Conservation (phyloP, 345 rosid species). For the Dimocarpus longan region DNA sequence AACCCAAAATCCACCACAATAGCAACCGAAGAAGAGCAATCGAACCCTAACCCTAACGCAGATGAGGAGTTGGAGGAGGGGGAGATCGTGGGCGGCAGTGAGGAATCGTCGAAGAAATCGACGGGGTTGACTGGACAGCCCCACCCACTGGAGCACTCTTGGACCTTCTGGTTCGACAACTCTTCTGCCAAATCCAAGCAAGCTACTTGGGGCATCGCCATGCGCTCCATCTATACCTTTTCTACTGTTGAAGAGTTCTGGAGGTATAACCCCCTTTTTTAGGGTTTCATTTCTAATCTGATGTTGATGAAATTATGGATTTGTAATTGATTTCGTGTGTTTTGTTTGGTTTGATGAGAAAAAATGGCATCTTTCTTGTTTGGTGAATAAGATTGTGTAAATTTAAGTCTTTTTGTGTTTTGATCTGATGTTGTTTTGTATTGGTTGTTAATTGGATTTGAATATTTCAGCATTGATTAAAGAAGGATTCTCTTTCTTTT, state of each 20-base stretch:
- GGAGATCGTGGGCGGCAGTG: conserved; percentile 46
- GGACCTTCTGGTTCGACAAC: conserved; percentile 96
- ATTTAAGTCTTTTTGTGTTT: background rate
- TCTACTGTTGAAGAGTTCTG: conserved; percentile 79
- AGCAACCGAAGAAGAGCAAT: conserved; percentile 25
- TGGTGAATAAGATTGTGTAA: background rate
- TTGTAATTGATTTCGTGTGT: background rate
- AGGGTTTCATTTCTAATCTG: background rate
- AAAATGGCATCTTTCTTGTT: background rate
- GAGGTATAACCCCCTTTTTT: conserved; percentile 46
- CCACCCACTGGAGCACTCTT: conserved; percentile 73
- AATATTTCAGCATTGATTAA: background rate
- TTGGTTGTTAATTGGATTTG: background rate
- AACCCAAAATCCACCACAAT: background rate
- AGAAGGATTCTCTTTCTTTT: background rate
- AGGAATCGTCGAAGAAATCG: conserved; percentile 35
- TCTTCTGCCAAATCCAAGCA: conserved; percentile 60
- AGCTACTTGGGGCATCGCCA: conserved; percentile 72
- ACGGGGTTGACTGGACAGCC: conserved; percentile 34
- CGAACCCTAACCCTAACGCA: conserved; percentile 31
- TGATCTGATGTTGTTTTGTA: background rate
- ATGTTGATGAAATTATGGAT: background rate
- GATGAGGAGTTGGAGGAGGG: conserved; percentile 62
- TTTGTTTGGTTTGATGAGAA: conserved; percentile 7
- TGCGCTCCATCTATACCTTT: conserved; percentile 72